A percentile compares a stretch with the other conserved stretches of the same genome.
Conservation (phyloP, 2,329 filamentous ascomycete genomes). For the Cadophora gregata region DNA sequence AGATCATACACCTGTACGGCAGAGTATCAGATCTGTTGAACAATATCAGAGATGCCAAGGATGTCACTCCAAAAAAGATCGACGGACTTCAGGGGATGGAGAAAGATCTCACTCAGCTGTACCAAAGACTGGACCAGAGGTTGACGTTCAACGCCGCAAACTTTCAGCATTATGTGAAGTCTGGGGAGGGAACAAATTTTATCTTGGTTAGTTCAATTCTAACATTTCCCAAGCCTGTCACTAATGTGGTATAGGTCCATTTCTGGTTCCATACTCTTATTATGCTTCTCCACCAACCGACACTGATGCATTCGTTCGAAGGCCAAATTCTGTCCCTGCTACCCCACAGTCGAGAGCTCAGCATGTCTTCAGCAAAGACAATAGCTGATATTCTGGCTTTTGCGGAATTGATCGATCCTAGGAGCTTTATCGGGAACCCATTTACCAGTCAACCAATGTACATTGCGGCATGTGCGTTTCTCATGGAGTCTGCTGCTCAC, state of each 20-base stretch:
- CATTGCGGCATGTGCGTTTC: constrained; percentile 86
- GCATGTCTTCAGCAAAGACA: constrained; percentile 69
- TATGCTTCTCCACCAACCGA: constrained; percentile 84
- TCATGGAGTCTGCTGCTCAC: constrained; percentile 79
- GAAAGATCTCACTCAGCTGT: constrained; percentile 71
- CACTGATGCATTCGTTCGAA: constrained; percentile 78
- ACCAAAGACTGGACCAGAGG: constrained; percentile 75
- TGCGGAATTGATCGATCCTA: constrained; percentile 83
- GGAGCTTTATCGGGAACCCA: constrained; percentile 85
- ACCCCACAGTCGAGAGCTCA: constrained; percentile 76
- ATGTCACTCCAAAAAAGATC: constrained; percentile 77
- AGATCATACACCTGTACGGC: constrained; percentile 86
- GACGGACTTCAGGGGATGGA: constrained; percentile 79
- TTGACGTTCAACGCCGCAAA: constrained; percentile 86
- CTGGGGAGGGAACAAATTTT: constrained; percentile 84
- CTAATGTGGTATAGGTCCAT: constrained; percentile 82
- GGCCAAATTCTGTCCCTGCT: constrained; percentile 73
- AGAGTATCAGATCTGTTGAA: constrained; percentile 85
- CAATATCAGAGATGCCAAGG: constrained; percentile 74
- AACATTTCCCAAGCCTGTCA: constrained; percentile 70
- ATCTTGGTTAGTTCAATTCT: constrained; percentile 75
- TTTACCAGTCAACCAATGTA: constrained; percentile 93
- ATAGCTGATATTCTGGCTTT: constrained; percentile 89
- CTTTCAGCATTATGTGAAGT: constrained; percentile 83
- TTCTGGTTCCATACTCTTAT: constrained; percentile 86